Evolutionary conservation across 139 green algal species (phyloP), one percentile per base, ranked within the genome.

Genomic region (Micromonas commoda): DNA sequence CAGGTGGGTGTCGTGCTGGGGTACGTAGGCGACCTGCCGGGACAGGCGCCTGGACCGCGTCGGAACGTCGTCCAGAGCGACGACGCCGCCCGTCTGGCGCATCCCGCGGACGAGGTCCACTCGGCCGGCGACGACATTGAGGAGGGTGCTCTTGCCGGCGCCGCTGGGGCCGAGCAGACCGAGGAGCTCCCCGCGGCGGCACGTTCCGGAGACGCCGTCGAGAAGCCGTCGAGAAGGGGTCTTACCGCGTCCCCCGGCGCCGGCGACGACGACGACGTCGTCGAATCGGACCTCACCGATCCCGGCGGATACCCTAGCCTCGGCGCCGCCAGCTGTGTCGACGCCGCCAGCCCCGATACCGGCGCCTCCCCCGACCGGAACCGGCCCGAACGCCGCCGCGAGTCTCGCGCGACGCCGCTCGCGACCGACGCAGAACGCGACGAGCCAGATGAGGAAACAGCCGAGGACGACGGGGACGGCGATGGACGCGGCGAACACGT

Each of bases 81-180:
- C 35, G n/a, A 34, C 29, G 23, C 38, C 38, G 0, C 19, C 24
- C 33, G 35, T 35, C 38, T 38, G 21, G 16, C 16, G 9, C 45
- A 75, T 33, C 1, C 53, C 68, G 16, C 20, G 5, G 1, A 63
- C 20, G 35, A 34, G 31, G 31, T 34, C 63, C 1, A 34, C 9
- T 1, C 28, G 28, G 1, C 28, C 28, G 31, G 31, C 5, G n/a
- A 75, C 35, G 2, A 39, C 2, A n/a, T 61, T 60, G 21, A 75
- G 13, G n/a, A 75, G 53, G 5, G 68, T 75, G 1, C 34, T 75
- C 6, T 75, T 75, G 20, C 68, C 68, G 53, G 26, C 52, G 24
- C 68, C 68, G 33, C 20, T 37, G 26, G 68, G 68, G 26, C 68
- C 68, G 3, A 75, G 20, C 2, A 75, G 23, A 2, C 20, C 68